Evolutionary conservation across 768 basidiomycete species (phyloP).

Genomic region (Dendrothele bispora): DNA sequence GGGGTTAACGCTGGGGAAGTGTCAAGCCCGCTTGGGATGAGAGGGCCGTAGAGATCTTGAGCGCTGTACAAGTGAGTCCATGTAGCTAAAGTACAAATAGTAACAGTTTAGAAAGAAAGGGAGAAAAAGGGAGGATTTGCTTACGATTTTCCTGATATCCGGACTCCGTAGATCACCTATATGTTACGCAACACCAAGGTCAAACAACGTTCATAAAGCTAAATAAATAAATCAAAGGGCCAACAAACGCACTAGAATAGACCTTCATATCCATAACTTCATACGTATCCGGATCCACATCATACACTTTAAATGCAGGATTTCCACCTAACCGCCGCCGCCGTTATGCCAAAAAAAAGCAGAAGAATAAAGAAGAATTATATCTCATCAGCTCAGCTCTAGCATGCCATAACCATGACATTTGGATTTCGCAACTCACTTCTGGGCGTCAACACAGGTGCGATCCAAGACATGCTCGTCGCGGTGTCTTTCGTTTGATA

Average conservation of each 20-base stretch:
- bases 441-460: slow-evolving; percentile 58
- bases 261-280: slow-evolving; percentile 61
- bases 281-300: slow-evolving; percentile 65
- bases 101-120: slow-evolving; percentile 2
- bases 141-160: slow-evolving; percentile 48
- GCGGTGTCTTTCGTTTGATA: slow-evolving; percentile 45
- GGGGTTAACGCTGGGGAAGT: slow-evolving; percentile 41
- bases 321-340: slow-evolving; percentile 43
- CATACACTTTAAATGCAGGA: slow-evolving; percentile 59
- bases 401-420: not conserved
- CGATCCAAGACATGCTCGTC: slow-evolving; percentile 47
- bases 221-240: not conserved
- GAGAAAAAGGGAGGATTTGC: slow-evolving; percentile 14
- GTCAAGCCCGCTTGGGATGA: slow-evolving; percentile 33
- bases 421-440: slow-evolving; percentile 29
- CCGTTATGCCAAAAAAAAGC: too few species aligned
- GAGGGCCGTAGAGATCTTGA: slow-evolving; percentile 47
- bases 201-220: slow-evolving; percentile 22
- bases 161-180: too few species aligned
- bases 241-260: slow-evolving; percentile 44
- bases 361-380: not conserved
- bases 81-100: slow-evolving; percentile 29
- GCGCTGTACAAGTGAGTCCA: slow-evolving; percentile 63
- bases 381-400: too few species aligned
- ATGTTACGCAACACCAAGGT: too few species aligned